Evolutionary conservation across 1,139 yeast species (phyloP), one percentile per base, ranked within the genome.

Genomic region (Geotrichum aggregatum): DNA sequence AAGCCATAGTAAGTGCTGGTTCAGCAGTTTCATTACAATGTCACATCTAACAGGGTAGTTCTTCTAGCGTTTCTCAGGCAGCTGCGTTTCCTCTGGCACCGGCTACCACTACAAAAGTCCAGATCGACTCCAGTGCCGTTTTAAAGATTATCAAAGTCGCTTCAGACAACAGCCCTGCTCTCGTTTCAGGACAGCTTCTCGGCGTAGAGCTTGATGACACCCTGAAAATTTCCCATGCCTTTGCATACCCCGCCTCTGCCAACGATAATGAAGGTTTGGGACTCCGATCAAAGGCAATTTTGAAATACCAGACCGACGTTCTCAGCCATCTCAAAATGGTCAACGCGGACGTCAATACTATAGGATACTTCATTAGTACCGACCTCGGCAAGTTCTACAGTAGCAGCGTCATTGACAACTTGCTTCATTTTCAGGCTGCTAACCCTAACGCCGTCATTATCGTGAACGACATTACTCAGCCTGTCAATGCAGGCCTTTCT

Each of bases 341-440:
- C 58, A 85, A 84, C 47, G 76, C 80, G 57, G 94, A 91, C 47
- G 76, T 82, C 49, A 87, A 83, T 66, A 77, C 83, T 59, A 80
- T 84, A 60, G 96, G 96, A 35, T 88, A 91, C 91, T 88, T 85
- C 71, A 81, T 86, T 65, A 76, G 86, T 48, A 77, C 89, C 34
- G 65, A 76, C 51, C 77, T 85, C 44, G 95, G 95, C 49, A 58
- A 62, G 44, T 83, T 82, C 66, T 79, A 83, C 62, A 82, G 83
- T 57, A 80, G 80, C 56, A 78, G 79, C 56, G 74, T 83, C 55
- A 76, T 85, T 44, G 95, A 85, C 61, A 77, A 83, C 44, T 74
- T 87, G 71, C 79, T 82, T 50, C 78, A 78, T 58, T 83, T 80
- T 67, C 91, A 85, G 73, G 71, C 72, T 49, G 63, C 63, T 59